Evolutionary conservation across 805 yeast species (phyloP).

Genomic region (Pichia nakasei): DNA sequence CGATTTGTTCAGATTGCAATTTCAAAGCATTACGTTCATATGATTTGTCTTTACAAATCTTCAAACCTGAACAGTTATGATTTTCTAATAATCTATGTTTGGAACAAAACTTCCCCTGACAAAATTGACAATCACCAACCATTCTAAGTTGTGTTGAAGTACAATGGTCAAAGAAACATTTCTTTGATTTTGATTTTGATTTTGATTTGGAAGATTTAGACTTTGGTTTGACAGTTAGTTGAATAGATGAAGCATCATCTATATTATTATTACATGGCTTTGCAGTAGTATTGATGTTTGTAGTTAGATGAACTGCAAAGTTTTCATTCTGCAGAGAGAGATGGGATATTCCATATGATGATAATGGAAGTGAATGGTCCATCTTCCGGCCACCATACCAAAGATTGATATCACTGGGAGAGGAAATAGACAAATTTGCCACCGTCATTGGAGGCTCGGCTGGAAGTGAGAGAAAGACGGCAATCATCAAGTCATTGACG

Average conservation of each 20-base stretch:
- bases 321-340: constrained; percentile 11
- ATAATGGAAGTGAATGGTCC: constrained; percentile 20
- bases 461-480: constrained; percentile 34
- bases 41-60: constrained; percentile 70
- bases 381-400: constrained; percentile 28
- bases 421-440: constrained; percentile 5
- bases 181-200: constrained; percentile 32
- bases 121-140: constrained; percentile 79
- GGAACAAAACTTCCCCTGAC: constrained; percentile 79
- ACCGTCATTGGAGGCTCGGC: constrained; percentile 13
- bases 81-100: constrained; percentile 81
- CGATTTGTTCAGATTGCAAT: constrained; percentile 79
- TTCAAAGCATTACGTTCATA: constrained; percentile 81
- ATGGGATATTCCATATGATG: constrained; percentile 22
- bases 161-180: constrained; percentile 51
- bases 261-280: too few species aligned
- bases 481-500: constrained; percentile 40
- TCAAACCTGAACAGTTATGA: constrained; percentile 71
- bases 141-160: constrained; percentile 52
- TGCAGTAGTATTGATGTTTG: not conserved
- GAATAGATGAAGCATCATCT: too few species aligned
- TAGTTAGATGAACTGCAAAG: constrained; percentile 25
- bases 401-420: constrained; percentile 17
- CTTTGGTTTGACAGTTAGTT: not conserved
- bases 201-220: constrained; percentile 10